Base-by-base conservation (phyloP, 306 rosid species). In the Mimosa pudica region DNA sequence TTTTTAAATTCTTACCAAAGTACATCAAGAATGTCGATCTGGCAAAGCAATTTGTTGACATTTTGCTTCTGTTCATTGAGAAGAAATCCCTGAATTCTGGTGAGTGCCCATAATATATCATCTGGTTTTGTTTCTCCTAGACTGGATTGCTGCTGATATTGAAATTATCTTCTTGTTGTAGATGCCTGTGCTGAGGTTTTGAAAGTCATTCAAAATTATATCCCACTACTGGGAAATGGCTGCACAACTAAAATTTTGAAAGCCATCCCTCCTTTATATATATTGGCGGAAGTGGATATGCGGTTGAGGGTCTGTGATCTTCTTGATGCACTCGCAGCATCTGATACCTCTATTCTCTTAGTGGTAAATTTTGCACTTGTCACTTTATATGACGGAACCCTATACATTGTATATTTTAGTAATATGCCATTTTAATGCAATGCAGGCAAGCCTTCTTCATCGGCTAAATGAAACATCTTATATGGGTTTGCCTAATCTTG, bases 401-500 rank as follows among this genome's bases (percentile, higher is more conserved):
- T 71, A 41, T 10, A 42, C 32, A 75, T 77, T 73, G 30, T 48
- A 30, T 30, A 17, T 69, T 75, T 64, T 17, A 73, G 77, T 55
- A 51, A 78, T 46, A 55, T 73, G 66, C 68, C 33, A 52, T 82
- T 65, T 76, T 82, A 69, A 73, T 45, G 82, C 51, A 72, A 47
- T 87, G 89, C 86, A 94, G 98, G 97, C 98, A 71, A 84, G 89
- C 68, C 86, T 87, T 71, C 85, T 91, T 70, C 92, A 79, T 24
- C 88, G 90, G 77, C 84, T 95, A 83, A 95, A 95, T 71, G 85
- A 91, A 73, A 89, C 90, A 57, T 95, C 98, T 85, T 73, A 77
- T 47, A 70, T 95, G 88, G 98, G 91, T 75, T 87, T 80, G 87
- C 98, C 80, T 74, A 92, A 95, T 79, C 90, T 85, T 83, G 98